Evolutionary conservation across 1,284 basidiomycete genomes (phyloP).

Genomic region (Trametes polyzona): DNA sequence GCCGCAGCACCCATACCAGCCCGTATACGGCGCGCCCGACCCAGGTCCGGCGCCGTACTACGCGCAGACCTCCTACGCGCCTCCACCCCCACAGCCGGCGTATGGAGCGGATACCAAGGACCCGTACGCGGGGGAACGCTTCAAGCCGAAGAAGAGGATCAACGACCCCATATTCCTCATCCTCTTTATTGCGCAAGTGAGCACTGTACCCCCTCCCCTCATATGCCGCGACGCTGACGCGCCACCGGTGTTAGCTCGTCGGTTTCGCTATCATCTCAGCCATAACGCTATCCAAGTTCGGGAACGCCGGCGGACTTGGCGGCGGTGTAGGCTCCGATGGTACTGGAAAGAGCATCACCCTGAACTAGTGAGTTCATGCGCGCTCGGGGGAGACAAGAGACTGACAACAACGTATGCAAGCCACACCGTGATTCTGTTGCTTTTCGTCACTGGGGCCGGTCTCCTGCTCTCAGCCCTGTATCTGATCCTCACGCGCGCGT

Average conservation of each 20-base stretch:
- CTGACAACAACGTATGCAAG: constrained; percentile 17
- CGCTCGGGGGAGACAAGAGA: not conserved
- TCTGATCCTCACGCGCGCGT: constrained; percentile 66
- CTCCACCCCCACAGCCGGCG: constrained; percentile 13
- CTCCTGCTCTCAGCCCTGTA: constrained; percentile 57
- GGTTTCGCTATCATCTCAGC: constrained; percentile 73
- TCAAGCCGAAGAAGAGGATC: constrained; percentile 69
- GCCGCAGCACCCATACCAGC: constrained; percentile 18
- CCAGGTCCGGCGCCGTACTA: constrained; percentile 18
- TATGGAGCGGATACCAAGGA: constrained; percentile 49
- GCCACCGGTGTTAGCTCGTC: constrained; percentile 54
- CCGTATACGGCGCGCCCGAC: constrained; percentile 23
- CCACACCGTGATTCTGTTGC: constrained; percentile 65
- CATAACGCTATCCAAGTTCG: constrained; percentile 65
- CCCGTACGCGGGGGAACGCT: constrained; percentile 65
- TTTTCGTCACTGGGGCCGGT: constrained; percentile 56
- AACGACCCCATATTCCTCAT: constrained; percentile 77
- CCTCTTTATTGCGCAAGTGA: constrained; percentile 67
- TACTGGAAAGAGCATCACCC: constrained; percentile 54
- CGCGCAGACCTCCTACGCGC: constrained; percentile 16
- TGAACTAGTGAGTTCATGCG: constrained; percentile 54
- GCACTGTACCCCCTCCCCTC: constrained; percentile 6
- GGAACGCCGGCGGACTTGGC: constrained; percentile 65
- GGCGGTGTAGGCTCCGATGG: constrained; percentile 61
- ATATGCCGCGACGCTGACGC: not conserved